These are phyloP conservation scores for Fomitopsis betulina DNA, from an alignment of 1,284 basidiomycete species.

Conservation along the genomic window DNA sequence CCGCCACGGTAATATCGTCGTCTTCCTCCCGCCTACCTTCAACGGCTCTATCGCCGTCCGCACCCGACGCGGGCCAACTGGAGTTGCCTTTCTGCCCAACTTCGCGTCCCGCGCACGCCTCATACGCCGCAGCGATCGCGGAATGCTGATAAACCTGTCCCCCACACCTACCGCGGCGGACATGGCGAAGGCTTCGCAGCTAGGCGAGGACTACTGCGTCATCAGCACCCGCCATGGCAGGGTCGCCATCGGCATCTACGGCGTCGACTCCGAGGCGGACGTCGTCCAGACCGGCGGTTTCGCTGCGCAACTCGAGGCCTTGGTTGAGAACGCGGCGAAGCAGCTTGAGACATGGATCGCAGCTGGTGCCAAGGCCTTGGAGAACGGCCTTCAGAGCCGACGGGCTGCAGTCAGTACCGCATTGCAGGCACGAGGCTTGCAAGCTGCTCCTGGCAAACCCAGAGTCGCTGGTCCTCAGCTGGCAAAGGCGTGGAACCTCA, in stretches of 20 bases:
- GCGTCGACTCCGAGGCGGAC: neutral
- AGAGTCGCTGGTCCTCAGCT: neutral
- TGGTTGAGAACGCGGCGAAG: neutral
- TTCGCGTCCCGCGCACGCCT: conserved; percentile 5
- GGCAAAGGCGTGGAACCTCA: neutral
- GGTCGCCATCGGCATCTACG: conserved; percentile 4
- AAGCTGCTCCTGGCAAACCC: neutral
- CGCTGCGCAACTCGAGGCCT: neutral
- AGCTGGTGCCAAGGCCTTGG: neutral
- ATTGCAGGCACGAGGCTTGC: neutral
- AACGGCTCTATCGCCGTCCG: conserved; percentile 5
- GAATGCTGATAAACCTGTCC: conserved; percentile 6
- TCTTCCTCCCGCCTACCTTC: conserved; percentile 8
- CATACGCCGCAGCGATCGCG: conserved; percentile 1
- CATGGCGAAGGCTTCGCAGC: neutral
- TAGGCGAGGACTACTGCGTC: conserved; percentile 1
- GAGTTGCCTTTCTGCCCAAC: conserved; percentile 3
- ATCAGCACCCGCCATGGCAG: conserved; percentile 6
- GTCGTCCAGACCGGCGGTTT: neutral
- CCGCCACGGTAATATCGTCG: conserved; percentile 5
- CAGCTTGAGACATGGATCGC: neutral
- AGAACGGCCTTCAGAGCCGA: neutral
- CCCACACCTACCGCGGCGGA: neutral
- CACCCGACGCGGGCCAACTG: neutral
- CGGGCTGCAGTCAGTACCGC: neutral